These are phyloP conservation scores for Ophiostoma sp. DNA, from an alignment of 2,329 filamentous ascomycete species.

Conservation along the genomic window DNA sequence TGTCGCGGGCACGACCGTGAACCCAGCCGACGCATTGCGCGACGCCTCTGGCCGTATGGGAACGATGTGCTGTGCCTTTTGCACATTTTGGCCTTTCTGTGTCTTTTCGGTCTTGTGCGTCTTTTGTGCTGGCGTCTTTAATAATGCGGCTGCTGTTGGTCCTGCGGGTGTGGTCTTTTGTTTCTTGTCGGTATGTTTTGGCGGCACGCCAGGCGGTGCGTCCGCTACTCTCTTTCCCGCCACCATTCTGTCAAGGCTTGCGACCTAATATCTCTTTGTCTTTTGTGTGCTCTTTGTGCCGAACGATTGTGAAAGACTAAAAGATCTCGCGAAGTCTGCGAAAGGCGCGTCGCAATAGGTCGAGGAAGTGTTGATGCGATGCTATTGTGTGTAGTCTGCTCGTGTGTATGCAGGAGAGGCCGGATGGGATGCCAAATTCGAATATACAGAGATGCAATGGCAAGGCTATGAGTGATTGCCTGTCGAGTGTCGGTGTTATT, in stretches of 20 bases:
- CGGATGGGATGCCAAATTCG: neutral
- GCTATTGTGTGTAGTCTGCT: too few species aligned
- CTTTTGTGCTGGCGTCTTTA: neutral
- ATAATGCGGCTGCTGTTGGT: neutral
- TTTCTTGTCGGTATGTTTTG: constrained; percentile 17
- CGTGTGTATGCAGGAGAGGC: too few species aligned
- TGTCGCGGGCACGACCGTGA: constrained; percentile 19
- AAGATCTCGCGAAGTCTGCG: neutral
- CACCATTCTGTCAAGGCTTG: neutral
- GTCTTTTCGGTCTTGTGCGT: neutral
- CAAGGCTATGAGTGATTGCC: neutral
- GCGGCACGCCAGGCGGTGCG: neutral
- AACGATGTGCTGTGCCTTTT: neutral
- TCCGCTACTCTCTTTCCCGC: constrained; percentile 14
- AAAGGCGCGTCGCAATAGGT: neutral
- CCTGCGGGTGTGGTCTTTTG: constrained; percentile 14
- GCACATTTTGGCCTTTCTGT: neutral
- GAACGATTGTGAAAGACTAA: too few species aligned
- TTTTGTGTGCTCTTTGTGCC: too few species aligned
- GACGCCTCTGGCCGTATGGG: neutral
- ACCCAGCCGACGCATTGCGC: neutral
- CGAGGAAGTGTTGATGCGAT: neutral
- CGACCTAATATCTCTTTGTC: too few species aligned
- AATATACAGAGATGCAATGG: neutral
- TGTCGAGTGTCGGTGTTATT: neutral